A percentile compares a stretch with the other conserved stretches of the same genome.
phyloP scores from a whole-genome alignment of 164 flowering plant genomes.

The Nelumbo lutea region DNA sequence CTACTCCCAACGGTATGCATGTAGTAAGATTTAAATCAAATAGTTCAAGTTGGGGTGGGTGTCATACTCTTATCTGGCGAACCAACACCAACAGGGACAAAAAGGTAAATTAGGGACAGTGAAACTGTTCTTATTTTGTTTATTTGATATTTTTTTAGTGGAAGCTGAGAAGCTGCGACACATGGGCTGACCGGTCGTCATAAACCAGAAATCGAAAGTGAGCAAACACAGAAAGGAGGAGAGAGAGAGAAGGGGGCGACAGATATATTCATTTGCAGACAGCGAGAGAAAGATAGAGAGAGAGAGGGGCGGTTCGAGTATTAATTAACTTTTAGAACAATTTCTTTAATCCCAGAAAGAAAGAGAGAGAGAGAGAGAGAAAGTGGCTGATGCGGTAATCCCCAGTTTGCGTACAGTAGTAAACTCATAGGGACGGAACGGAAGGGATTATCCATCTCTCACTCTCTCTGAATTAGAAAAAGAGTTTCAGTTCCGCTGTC shows the following conservation, averaged over 20 bases:
- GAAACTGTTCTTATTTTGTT: too few species aligned
- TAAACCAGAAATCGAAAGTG: not conserved
- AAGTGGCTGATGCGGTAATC: not conserved
- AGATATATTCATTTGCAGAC: not conserved
- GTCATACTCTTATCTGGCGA: too few species aligned
- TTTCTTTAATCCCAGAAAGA: not conserved
- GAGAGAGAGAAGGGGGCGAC: not conserved
- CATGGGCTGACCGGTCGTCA: constrained; percentile 1
- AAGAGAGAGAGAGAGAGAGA: not conserved
- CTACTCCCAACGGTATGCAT: too few species aligned
- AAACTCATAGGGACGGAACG: not conserved
- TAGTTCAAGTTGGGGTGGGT: too few species aligned
- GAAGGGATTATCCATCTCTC: not conserved
- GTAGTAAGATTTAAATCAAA: too few species aligned
- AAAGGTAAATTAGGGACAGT: too few species aligned
- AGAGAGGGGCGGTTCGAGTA: not conserved
- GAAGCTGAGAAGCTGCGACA: too few species aligned
- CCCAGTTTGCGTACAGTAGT: not conserved
- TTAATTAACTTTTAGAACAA: too few species aligned
- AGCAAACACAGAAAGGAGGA: not conserved
- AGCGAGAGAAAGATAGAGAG: not conserved
- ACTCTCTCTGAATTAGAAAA: not conserved
- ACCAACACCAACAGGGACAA: too few species aligned
- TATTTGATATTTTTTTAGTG: too few species aligned
- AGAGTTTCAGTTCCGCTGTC: not conserved